phyloP scores from a whole-genome alignment of 2,329 filamentous ascomycete genomes.

The Cladophialophora exuberans region DNA sequence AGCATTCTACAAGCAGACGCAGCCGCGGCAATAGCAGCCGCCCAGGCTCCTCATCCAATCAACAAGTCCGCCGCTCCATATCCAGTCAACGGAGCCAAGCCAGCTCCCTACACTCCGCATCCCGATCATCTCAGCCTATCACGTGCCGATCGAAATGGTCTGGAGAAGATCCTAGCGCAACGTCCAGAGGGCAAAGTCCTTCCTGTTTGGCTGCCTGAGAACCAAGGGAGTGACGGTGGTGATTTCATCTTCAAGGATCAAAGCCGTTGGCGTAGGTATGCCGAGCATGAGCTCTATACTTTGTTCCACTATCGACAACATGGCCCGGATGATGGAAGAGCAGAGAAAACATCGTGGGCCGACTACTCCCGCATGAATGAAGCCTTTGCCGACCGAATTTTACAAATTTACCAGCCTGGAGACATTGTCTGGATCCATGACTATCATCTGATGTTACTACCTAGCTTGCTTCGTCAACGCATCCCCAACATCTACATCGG shows the following conservation, averaged over 20 bases:
- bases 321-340: slow-evolving; percentile 81
- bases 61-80: slow-evolving; percentile 42
- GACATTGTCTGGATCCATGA: slow-evolving; percentile 93
- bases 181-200: slow-evolving; percentile 77
- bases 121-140: slow-evolving; percentile 72
- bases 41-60: slow-evolving; percentile 62
- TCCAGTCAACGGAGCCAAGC: slow-evolving; percentile 42
- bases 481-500: slow-evolving; percentile 89
- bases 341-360: slow-evolving; percentile 81
- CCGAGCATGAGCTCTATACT: slow-evolving; percentile 88
- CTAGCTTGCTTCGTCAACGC: slow-evolving; percentile 83
- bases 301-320: slow-evolving; percentile 97
- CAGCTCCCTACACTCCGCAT: slow-evolving; percentile 44
- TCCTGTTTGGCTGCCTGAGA: slow-evolving; percentile 87
- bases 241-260: slow-evolving; percentile 77
- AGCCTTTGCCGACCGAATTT: slow-evolving; percentile 85
- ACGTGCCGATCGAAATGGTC: slow-evolving; percentile 67
- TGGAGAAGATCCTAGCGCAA: slow-evolving; percentile 74
- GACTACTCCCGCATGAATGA: slow-evolving; percentile 94
- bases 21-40: slow-evolving; percentile 13
- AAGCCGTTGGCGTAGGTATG: slow-evolving; percentile 83
- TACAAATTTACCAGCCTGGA: slow-evolving; percentile 86
- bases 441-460: slow-evolving; percentile 88
- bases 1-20: slow-evolving; percentile 20
- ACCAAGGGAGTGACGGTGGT: slow-evolving; percentile 70